A percentile compares a stretch with the other conserved stretches of the same genome.
Evolutionary conservation across 176 grass and related monocot genomes (phyloP).

Genomic region (Oryza meridionalis): DNA sequence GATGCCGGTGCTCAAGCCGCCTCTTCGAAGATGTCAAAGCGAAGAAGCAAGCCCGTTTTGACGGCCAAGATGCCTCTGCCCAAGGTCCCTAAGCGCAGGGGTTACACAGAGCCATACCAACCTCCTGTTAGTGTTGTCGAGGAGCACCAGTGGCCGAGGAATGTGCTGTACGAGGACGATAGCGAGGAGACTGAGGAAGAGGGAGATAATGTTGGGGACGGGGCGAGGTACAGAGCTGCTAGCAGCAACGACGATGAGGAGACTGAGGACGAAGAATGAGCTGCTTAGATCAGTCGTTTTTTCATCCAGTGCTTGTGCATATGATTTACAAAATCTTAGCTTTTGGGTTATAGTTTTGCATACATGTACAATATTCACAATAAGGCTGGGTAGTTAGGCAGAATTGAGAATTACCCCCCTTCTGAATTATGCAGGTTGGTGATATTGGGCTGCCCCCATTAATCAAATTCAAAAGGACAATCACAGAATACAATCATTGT

Average conservation of each 20-base stretch:
- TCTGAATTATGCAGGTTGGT: conserved; percentile 23
- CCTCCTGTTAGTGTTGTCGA: conserved; percentile 10
- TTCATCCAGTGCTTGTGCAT: conserved; percentile 27
- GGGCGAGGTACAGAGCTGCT: conserved; percentile 44
- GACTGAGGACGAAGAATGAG: conserved; percentile 81
- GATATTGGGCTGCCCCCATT: conserved; percentile 30
- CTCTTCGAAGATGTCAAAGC: conserved; percentile 42
- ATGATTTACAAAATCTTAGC: conserved; percentile 14
- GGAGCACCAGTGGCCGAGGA: conserved; percentile 55
- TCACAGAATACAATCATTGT: conserved; percentile 14
- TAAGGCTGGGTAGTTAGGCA: conserved; percentile 19
- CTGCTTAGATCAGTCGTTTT: background rate
- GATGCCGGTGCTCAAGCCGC: conserved; percentile 59
- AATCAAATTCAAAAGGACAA: background rate
- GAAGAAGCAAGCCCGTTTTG: conserved; percentile 50
- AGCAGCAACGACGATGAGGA: conserved; percentile 68
- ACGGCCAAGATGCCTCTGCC: conserved; percentile 31
- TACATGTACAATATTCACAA: conserved; percentile 46
- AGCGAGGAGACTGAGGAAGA: conserved; percentile 81
- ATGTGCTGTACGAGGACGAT: conserved; percentile 52
- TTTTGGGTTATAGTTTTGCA: conserved; percentile 45
- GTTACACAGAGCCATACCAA: conserved; percentile 13
- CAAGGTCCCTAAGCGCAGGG: conserved; percentile 52
- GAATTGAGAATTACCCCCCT: background rate
- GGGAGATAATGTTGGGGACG: conserved; percentile 45